Evolutionary conservation across 73 alveolate genomes (phyloP).

Genomic region (Loxodes magnus): DNA sequence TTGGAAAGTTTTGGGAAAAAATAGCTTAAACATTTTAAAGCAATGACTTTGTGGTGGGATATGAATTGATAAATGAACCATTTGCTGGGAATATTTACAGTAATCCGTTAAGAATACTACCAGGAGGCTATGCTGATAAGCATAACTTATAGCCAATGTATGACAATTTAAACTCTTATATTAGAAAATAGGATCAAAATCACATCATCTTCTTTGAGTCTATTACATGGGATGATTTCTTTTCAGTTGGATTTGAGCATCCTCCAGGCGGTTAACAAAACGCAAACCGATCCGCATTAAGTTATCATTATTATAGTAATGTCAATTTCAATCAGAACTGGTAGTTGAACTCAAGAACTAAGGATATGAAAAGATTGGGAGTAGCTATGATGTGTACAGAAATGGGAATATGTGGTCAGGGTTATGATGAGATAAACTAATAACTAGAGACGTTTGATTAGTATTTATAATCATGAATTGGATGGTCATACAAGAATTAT

Average conservation of each 20-base stretch:
- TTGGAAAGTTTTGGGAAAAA: slow-evolving; percentile 7
- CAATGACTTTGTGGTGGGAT: slow-evolving; percentile 4
- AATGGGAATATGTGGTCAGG: neutral
- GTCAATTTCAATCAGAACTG: slow-evolving; percentile 2
- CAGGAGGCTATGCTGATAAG: slow-evolving; percentile 12
- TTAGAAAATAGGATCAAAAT: slow-evolving; percentile 10
- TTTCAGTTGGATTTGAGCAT: slow-evolving; percentile 5
- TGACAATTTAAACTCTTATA: slow-evolving; percentile 1
- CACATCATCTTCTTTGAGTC: slow-evolving; percentile 11
- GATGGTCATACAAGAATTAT: slow-evolving; percentile 1
- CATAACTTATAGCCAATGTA: neutral
- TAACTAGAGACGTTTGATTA: slow-evolving; percentile 4
- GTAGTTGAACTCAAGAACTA: neutral
- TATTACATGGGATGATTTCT: slow-evolving; percentile 10
- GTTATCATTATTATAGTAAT: neutral
- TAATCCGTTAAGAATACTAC: neutral
- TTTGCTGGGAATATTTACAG: slow-evolving; percentile 8
- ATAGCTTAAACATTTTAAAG: slow-evolving; percentile 6
- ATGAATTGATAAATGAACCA: slow-evolving; percentile 13
- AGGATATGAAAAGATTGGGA: neutral
- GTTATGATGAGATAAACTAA: neutral
- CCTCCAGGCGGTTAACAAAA: slow-evolving; percentile 12
- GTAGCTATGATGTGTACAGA: neutral
- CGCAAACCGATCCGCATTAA: neutral
- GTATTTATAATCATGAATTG: neutral